Evolutionary conservation across 2,329 filamentous ascomycete species (phyloP).

Genomic region (Xylariales sp.): DNA sequence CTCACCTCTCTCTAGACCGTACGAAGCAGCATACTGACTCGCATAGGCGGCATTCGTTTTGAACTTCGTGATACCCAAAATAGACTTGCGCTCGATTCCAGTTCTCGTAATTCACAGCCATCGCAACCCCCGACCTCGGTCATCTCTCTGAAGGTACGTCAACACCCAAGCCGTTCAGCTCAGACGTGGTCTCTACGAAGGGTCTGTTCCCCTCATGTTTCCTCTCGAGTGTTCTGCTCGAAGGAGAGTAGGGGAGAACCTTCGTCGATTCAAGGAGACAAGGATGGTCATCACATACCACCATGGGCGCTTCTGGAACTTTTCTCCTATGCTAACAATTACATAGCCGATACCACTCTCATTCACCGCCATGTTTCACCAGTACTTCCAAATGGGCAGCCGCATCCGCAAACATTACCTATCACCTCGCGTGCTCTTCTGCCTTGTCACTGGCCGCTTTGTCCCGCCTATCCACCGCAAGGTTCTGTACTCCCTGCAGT

Average conservation of each 20-base stretch:
- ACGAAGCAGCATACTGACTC: no score
- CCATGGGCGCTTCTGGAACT: no score
- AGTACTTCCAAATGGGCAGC: constrained; percentile 91
- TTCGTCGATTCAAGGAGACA: no score
- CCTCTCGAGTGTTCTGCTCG: no score
- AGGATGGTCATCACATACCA: no score
- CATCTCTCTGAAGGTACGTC: constrained; percentile 73
- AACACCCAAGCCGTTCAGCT: no score
- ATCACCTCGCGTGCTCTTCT: constrained; percentile 80
- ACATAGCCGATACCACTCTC: constrained; percentile 77
- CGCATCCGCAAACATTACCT: constrained; percentile 95
- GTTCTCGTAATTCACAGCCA: constrained; percentile 11
- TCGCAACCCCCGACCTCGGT: constrained; percentile 65
- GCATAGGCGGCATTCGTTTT: constrained; percentile 74
- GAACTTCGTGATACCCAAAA: constrained; percentile 73
- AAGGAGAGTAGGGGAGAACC: no score
- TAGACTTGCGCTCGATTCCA: constrained; percentile 36
- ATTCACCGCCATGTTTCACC: constrained; percentile 91
- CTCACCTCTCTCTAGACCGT: background rate
- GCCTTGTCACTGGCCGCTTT: constrained; percentile 83
- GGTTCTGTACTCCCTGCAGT: constrained; percentile 93
- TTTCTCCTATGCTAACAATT: background rate
- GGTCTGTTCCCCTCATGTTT: no score
- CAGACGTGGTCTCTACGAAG: no score
- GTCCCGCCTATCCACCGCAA: constrained; percentile 93